These are phyloP conservation scores for Gossypium aridum DNA, from an alignment of 441 rosid genomes.

Conservation along the genomic window DNA sequence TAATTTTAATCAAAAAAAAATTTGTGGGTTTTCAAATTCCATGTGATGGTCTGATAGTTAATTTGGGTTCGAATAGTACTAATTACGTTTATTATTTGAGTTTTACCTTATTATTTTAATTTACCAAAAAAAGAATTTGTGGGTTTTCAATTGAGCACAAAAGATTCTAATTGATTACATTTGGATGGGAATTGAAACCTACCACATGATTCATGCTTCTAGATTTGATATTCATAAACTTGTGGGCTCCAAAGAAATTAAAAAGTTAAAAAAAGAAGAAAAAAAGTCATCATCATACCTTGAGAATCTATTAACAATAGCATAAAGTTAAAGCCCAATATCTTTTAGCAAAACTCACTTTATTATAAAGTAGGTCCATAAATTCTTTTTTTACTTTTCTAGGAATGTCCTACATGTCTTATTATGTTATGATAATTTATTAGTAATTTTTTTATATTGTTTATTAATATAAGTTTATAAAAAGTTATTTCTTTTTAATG, in stretches of 20 bases:
- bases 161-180: neutral
- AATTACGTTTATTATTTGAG: too few species aligned
- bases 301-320: neutral
- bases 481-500: too few species aligned
- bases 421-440: neutral
- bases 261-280: neutral
- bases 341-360: neutral
- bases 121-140: too few species aligned
- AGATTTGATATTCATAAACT: neutral
- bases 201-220: neutral
- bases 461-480: too few species aligned
- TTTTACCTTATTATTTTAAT: too few species aligned
- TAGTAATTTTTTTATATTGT: too few species aligned
- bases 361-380: neutral
- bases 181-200: neutral
- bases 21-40: neutral
- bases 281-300: neutral
- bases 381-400: neutral
- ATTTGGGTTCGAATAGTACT: accelerated
- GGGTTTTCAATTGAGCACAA: neutral
- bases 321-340: neutral
- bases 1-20: neutral
- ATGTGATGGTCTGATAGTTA: accelerated
- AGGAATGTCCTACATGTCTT: neutral
- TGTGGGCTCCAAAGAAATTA: too few species aligned